These are phyloP conservation scores for Monilinia fructicola DNA, from an alignment of 2,329 filamentous ascomycete species.

Conservation along the genomic window DNA sequence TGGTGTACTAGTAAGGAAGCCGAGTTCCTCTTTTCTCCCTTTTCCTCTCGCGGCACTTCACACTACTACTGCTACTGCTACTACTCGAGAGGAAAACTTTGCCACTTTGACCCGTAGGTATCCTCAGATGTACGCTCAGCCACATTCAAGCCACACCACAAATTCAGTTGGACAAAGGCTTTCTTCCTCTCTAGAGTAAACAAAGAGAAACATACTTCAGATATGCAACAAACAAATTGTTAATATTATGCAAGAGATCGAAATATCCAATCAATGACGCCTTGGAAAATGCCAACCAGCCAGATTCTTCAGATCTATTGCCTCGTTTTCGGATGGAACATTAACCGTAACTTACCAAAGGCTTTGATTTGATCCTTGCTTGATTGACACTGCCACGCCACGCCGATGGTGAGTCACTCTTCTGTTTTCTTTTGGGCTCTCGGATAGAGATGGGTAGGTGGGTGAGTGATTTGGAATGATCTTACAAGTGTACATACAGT, in stretches of 20 bases:
- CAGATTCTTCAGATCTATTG: constrained; percentile 4
- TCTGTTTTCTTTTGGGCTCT: not conserved
- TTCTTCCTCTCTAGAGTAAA: not conserved
- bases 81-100: no score
- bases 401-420: constrained; percentile 14
- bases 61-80: no score
- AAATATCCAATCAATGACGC: constrained; percentile 1
- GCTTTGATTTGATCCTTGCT: constrained; percentile 17
- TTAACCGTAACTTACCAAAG: constrained; percentile 12
- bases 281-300: not conserved
- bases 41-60: no score
- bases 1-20: no score
- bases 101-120: no score
- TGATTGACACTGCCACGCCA: constrained; percentile 15
- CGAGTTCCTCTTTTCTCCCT: no score
- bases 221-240: constrained; percentile 5
- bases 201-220: not conserved
- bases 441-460: not conserved
- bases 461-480: not conserved
- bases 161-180: not conserved
- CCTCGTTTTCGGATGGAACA: not conserved
- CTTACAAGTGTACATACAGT: no score
- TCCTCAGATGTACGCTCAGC: not conserved
- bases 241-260: not conserved
- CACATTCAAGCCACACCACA: constrained; percentile 4